Percentiles rank a stretch among this genome's conserved stretches.
These are phyloP conservation scores for Gossypium ekmanianum DNA, from an alignment of 345 rosid species.

Conservation along the genomic window DNA sequence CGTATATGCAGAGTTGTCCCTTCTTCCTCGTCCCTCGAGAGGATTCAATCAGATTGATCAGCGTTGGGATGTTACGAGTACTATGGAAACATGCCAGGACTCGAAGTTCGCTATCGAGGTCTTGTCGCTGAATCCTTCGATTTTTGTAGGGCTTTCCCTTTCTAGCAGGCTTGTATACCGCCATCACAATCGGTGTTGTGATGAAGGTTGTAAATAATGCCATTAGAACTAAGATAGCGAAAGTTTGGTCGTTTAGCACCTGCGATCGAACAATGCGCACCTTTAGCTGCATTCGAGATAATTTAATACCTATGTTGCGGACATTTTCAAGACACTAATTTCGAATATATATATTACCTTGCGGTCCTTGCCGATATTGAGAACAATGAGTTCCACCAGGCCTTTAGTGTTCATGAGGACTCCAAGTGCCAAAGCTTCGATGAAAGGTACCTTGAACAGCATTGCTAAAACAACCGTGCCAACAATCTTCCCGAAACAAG, in stretches of 20 bases:
- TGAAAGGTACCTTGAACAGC: slow-evolving; percentile 41
- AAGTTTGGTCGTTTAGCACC: slow-evolving; percentile 58
- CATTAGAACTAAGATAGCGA: slow-evolving; percentile 60
- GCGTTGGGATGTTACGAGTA: slow-evolving; percentile 47
- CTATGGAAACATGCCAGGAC: slow-evolving; percentile 54
- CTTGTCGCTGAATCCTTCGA: slow-evolving; percentile 38
- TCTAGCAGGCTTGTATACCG: slow-evolving; percentile 57
- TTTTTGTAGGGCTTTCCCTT: slow-evolving; percentile 32
- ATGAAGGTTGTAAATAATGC: slow-evolving; percentile 65
- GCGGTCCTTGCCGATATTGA: slow-evolving; percentile 56
- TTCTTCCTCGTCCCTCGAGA: slow-evolving; percentile 55
- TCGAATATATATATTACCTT: slow-evolving; percentile 26
- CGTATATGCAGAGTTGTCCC: slow-evolving; percentile 56
- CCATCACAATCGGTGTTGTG: slow-evolving; percentile 61
- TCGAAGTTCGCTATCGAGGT: slow-evolving; percentile 33
- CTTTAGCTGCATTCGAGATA: no score
- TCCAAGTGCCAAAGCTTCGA: slow-evolving; percentile 58
- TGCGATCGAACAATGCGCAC: slow-evolving; percentile 16
- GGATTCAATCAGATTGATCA: slow-evolving; percentile 59
- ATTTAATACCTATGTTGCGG: not conserved
- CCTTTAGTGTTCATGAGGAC: slow-evolving; percentile 72
- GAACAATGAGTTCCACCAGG: slow-evolving; percentile 46
- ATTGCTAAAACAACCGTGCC: slow-evolving; percentile 60
- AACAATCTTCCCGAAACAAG: slow-evolving; percentile 66
- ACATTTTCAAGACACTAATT: not conserved